These are phyloP conservation scores for Colletotrichum theobromicola DNA, from an alignment of 2,329 filamentous ascomycete genomes.

Conservation along the genomic window DNA sequence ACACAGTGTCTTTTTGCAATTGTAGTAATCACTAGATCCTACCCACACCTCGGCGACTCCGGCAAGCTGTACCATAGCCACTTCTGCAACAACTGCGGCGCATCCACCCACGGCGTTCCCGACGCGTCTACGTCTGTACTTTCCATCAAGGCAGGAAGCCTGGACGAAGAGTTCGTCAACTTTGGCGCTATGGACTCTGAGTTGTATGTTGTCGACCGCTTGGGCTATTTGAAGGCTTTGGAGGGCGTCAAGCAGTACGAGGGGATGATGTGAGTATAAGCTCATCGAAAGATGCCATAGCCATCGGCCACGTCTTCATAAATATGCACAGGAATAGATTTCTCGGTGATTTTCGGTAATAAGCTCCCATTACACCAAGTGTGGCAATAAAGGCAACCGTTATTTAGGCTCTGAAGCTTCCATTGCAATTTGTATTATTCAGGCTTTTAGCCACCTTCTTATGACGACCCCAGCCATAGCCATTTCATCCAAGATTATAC, in stretches of 20 bases:
- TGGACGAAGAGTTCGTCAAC: not conserved
- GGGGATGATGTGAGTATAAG: not conserved
- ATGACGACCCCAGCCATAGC: too few species aligned
- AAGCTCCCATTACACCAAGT: too few species aligned
- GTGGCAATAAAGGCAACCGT: too few species aligned
- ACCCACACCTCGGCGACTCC: not conserved
- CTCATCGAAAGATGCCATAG: not conserved
- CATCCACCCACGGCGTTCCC: not conserved
- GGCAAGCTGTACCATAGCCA: not conserved
- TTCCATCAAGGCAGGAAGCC: not conserved
- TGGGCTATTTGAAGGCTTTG: not conserved
- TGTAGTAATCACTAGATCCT: not conserved
- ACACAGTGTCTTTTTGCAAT: not conserved
- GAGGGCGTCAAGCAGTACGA: not conserved
- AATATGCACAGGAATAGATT: too few species aligned
- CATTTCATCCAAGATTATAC: too few species aligned
- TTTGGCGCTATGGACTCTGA: not conserved
- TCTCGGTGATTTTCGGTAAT: too few species aligned
- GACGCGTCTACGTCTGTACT: not conserved
- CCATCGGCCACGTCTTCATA: too few species aligned
- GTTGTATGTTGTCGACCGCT: not conserved
- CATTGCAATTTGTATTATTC: too few species aligned
- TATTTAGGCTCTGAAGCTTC: too few species aligned
- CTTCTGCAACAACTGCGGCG: not conserved
- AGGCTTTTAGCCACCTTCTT: too few species aligned